Evolutionary conservation across 2,329 filamentous ascomycete species (phyloP), one percentile per base, ranked within the genome.

Genomic region (Periglandula ipomoeae): DNA sequence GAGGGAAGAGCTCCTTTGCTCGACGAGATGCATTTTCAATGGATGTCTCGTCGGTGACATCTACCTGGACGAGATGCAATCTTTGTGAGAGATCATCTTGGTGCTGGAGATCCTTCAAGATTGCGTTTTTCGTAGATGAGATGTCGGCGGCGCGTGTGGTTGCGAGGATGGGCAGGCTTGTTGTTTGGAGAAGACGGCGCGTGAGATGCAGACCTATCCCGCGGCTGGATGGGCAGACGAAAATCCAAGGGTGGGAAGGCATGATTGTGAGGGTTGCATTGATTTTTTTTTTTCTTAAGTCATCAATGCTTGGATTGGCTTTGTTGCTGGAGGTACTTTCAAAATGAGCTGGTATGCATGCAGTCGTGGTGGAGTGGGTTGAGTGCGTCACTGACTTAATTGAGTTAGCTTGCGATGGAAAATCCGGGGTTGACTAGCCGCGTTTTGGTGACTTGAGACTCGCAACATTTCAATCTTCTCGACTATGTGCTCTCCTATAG

Each of bases 1-100:
- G 49, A 2, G 77, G 75, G 62, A 84, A 84, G 8, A 78, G 66
- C 6, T 67, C 59, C 20, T 68, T 67, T 24, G 81, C 81, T 42
- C 57, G 57, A 13, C 62, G 61, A 4, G 78, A 70, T 17, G 85
- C 81, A 35, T 76, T 74, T 42, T 67, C 58, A 35, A 93, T 77
- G 32, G 78, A 78, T 24, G 67, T 52, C 65, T 90, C 86, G 58
- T 86, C 78, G 3, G 68, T 70, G 27, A 76, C 72, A 62, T 76
- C 73, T 39, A 70, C 58, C 15, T 53, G 58, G 13, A 70, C 58
- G 20, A 75, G 53, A 53, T 66, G 63, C 10, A 75, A 65, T 2
- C 72, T 65, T 26, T 60, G 45, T 47, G 53, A 51, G 34, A 52
- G 50, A n/a, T 51, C 44, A 39, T 47, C 44, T 46, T 47, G 37